phyloP scores from a whole-genome alignment of 768 basidiomycete species.

The Lenzites betulinus region DNA sequence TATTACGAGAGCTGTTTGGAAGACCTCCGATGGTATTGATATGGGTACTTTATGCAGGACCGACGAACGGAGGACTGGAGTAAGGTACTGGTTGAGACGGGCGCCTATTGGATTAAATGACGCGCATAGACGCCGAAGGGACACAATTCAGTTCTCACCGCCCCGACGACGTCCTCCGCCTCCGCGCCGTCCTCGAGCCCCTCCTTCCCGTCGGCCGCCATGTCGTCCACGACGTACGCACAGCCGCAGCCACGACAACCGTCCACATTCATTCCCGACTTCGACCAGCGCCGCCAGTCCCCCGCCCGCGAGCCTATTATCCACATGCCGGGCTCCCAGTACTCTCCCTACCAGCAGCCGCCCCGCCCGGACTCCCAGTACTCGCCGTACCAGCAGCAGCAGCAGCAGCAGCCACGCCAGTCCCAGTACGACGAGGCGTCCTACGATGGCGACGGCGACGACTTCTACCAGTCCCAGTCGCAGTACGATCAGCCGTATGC shows the following conservation, averaged over 20 bases:
- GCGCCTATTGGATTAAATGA: background rate
- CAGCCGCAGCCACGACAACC: conserved; percentile 24
- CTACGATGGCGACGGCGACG: conserved; percentile 29
- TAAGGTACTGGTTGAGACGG: too few species aligned
- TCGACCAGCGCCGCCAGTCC: conserved; percentile 23
- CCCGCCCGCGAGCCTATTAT: conserved; percentile 11
- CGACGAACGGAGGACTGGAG: background rate
- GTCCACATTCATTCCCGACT: conserved; percentile 27
- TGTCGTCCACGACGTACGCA: conserved; percentile 26
- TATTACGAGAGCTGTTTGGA: too few species aligned
- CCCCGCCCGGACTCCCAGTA: conserved; percentile 21
- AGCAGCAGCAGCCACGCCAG: too few species aligned
- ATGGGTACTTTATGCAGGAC: too few species aligned
- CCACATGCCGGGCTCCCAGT: conserved; percentile 21
- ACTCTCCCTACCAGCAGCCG: conserved; percentile 23
- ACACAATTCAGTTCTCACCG: conserved; percentile 13
- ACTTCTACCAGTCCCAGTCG: conserved; percentile 31
- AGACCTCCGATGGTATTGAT: too few species aligned
- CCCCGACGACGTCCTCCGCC: conserved; percentile 14
- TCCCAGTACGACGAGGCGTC: conserved; percentile 18
- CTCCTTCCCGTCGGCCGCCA: background rate
- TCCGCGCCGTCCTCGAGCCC: conserved; percentile 8
- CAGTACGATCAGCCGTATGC: conserved; percentile 26
- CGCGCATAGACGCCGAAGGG: background rate
- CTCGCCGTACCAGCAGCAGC: conserved; percentile 22